phyloP scores from a whole-genome alignment of 2,329 filamentous ascomycete genomes.

The Fusarium heterosporum region DNA sequence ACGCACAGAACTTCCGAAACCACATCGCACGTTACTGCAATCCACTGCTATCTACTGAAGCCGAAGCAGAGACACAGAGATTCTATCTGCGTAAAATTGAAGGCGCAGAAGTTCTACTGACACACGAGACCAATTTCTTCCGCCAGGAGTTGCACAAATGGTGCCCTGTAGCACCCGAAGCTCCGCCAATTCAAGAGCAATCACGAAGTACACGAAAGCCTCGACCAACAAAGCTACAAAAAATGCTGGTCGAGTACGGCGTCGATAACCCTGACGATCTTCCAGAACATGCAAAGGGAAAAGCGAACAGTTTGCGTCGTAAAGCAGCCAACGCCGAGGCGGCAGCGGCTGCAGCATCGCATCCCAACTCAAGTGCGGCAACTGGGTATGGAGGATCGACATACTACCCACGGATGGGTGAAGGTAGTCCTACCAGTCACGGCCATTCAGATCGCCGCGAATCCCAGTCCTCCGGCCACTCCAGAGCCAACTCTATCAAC shows the following conservation, averaged over 20 bases:
- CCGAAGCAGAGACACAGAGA: slow-evolving; percentile 88
- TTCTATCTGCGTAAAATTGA: slow-evolving; percentile 98
- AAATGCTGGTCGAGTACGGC: slow-evolving; percentile 88
- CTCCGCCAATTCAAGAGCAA: slow-evolving; percentile 86
- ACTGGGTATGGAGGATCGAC: slow-evolving; percentile 44
- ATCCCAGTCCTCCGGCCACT: slow-evolving; percentile 45
- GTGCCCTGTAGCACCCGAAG: slow-evolving; percentile 86
- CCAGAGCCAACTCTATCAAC: slow-evolving; percentile 55
- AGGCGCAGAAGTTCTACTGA: slow-evolving; percentile 91
- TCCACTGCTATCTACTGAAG: slow-evolving; percentile 80
- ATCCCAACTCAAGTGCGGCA: slow-evolving; percentile 29
- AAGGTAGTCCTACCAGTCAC: slow-evolving; percentile 43
- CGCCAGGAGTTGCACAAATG: slow-evolving; percentile 95
- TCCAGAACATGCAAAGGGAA: slow-evolving; percentile 83
- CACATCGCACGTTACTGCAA: slow-evolving; percentile 86
- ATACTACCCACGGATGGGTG: slow-evolving; percentile 43
- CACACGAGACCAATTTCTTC: slow-evolving; percentile 97
- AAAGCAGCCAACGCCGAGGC: slow-evolving; percentile 73
- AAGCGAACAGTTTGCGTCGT: slow-evolving; percentile 78
- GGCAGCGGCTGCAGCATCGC: slow-evolving; percentile 55
- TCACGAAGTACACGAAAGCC: slow-evolving; percentile 96
- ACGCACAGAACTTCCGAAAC: slow-evolving; percentile 84
- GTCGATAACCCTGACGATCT: slow-evolving; percentile 92
- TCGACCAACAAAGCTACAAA: slow-evolving; percentile 95
- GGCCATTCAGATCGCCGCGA: slow-evolving; percentile 46